phyloP scores from a whole-genome alignment of 495 filamentous ascomycete genomes.

The Bacidia rubella region DNA sequence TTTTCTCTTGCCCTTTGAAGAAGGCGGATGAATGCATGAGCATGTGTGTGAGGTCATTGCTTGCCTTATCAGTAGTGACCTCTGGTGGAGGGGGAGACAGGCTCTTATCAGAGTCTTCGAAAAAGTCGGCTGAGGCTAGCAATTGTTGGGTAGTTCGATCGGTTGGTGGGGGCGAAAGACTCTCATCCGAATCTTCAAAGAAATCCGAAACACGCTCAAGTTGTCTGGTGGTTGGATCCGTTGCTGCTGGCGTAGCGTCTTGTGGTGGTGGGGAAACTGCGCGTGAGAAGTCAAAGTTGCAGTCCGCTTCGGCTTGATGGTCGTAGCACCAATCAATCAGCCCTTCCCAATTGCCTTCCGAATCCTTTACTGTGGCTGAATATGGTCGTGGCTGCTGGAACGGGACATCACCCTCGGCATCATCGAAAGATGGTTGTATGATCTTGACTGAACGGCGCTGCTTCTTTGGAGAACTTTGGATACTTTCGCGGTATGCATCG shows the following conservation, averaged over 20 bases:
- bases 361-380: slow-evolving; percentile 6
- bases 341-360: slow-evolving; percentile 59
- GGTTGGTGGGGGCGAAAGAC: background rate
- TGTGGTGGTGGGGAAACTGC: slow-evolving; percentile 22
- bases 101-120: background rate
- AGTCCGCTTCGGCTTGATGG: slow-evolving; percentile 77
- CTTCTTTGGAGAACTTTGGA: slow-evolving; percentile 4
- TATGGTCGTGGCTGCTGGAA: slow-evolving; percentile 2
- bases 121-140: too few relatives aligned
- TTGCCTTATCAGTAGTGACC: background rate
- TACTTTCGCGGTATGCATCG: background rate
- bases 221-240: background rate
- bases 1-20: background rate
- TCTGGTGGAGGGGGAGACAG: background rate
- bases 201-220: background rate
- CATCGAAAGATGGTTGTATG: slow-evolving; percentile 23
- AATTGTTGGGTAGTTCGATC: background rate
- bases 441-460: background rate
- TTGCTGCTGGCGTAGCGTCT: background rate
- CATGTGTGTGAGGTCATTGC: background rate
- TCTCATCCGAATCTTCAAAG: background rate
- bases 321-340: slow-evolving; percentile 94
- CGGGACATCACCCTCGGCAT: slow-evolving; percentile 7
- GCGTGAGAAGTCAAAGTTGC: slow-evolving; percentile 76
- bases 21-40: background rate